Evolutionary conservation across 2,329 filamentous ascomycete genomes (phyloP), one percentile per base, ranked within the genome.

Genomic region (Lachnellula hyalina): DNA sequence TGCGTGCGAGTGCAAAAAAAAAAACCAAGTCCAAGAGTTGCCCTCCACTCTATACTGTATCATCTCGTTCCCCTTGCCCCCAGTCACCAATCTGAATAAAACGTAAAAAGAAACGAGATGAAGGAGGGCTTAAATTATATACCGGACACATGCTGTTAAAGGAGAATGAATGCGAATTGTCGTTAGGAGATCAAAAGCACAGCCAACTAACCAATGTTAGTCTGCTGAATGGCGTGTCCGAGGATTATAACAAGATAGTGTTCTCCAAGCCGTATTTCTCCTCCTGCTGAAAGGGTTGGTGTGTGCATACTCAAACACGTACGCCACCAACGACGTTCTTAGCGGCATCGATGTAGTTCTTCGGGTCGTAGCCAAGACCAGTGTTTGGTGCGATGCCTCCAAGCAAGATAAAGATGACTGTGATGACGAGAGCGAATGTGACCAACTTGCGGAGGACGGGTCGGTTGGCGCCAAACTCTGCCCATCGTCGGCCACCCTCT

Each of bases 391-490:
- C 84, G 60, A 89, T 72, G 41, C 83, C 82, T 57, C 82, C 83
- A 54, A 95, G 81, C 19, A 95, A 72, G 61, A 89, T 71, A 72
- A 94, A 85, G 63, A 93, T 72, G 51, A 81, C 73, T 60, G 88
- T 72, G 55, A 89, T 70, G 19, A 81, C 78, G 25, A 80, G 73
- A 50, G 77, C 81, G 57, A 93, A 82, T 63, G 94, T 77, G 60
- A 90, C 76, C 51, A 92, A 72, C 76, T 93, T 92, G 75, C 91
- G 88, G 66, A 89, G 77, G 47, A 85, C 81, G 12, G 92, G 92
- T 69, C 86, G 87, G 61, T 79, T 80, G 65, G 83, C 83, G 55
- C 91, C 91, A 64, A 94, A 91, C 68, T 96, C 91, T 50, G 87
- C 86, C 91, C 91, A 96, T 58, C 85, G 82, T 70, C 90, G 87